A percentile compares a stretch with the other conserved stretches of the same genome.
These are phyloP conservation scores for Albatrellus sp. DNA, from an alignment of 1,284 basidiomycete genomes.

Conservation along the genomic window DNA sequence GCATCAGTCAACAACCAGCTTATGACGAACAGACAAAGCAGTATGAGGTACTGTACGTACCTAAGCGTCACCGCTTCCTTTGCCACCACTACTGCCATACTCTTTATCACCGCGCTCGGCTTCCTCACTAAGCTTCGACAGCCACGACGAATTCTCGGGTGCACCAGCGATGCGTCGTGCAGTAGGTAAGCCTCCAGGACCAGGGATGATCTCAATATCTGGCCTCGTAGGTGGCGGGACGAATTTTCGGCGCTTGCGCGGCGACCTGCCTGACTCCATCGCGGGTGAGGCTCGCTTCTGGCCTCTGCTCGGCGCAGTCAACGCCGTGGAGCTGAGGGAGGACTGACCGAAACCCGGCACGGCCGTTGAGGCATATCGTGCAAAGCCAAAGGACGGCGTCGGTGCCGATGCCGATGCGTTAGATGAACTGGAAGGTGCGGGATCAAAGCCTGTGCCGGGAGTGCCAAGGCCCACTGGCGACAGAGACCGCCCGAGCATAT, in stretches of 20 bases:
- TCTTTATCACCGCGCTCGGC: neutral
- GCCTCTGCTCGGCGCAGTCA: neutral
- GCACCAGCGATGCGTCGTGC: conserved; percentile 1
- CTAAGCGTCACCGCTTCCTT: neutral
- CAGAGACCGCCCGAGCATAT: neutral
- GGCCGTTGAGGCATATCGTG: neutral
- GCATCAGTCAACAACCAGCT: too few relatives aligned
- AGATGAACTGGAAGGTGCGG: neutral
- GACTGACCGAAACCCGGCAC: neutral
- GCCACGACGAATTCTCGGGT: neutral
- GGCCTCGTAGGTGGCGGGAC: conserved; percentile 7
- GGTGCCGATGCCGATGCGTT: neutral
- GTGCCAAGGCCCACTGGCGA: neutral
- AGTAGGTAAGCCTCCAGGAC: conserved; percentile 1
- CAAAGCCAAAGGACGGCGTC: neutral
- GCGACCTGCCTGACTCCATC: conserved; percentile 1
- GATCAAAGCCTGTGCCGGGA: neutral
- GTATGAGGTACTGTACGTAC: too few relatives aligned
- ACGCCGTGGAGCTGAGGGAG: neutral
- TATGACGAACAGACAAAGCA: too few relatives aligned
- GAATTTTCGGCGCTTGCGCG: conserved; percentile 1
- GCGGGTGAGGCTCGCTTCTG: conserved; percentile 4
- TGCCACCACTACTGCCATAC: neutral
- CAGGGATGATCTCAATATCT: conserved; percentile 7
- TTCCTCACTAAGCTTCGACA: neutral